phyloP scores from a whole-genome alignment of 2,329 filamentous ascomycete genomes.

The Fusarium sp. region DNA sequence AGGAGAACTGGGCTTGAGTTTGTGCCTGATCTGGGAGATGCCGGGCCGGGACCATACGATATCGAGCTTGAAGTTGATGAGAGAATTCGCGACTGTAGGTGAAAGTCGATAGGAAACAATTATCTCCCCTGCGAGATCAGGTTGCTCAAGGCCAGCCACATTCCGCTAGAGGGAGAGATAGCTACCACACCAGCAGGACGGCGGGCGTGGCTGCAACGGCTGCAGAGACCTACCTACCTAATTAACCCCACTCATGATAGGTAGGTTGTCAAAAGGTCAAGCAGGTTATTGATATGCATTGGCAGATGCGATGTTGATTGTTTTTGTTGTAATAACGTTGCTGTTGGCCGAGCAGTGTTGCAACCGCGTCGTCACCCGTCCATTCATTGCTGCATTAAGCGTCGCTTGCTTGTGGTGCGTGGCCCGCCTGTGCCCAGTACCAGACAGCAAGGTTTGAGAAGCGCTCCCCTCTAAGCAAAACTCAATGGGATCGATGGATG shows the following conservation, averaged over 20 bases:
- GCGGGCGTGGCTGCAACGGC: constrained; percentile 8
- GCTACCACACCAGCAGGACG: constrained; percentile 10
- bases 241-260: constrained; percentile 14
- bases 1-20: constrained; percentile 6
- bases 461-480: constrained; percentile 1
- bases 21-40: constrained; percentile 24
- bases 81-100: not conserved
- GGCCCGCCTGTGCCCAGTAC: not conserved
- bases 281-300: not conserved
- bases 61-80: not conserved
- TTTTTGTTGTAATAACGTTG: constrained; percentile 12
- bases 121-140: not conserved
- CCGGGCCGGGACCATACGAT: constrained; percentile 1
- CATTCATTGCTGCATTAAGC: constrained; percentile 7
- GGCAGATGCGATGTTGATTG: constrained; percentile 11
- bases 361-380: constrained; percentile 20
- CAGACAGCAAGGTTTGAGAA: constrained; percentile 9
- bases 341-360: constrained; percentile 26
- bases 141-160: not conserved
- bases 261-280: constrained; percentile 20
- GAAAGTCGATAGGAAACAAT: not conserved
- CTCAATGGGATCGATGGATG: constrained; percentile 18
- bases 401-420: constrained; percentile 2
- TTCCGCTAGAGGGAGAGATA: not conserved
- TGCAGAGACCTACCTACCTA: constrained; percentile 28